A percentile compares a stretch with the other conserved stretches of the same genome.
Conservation (phyloP, 1,139 yeast species). For the Candida mesenterica region DNA sequence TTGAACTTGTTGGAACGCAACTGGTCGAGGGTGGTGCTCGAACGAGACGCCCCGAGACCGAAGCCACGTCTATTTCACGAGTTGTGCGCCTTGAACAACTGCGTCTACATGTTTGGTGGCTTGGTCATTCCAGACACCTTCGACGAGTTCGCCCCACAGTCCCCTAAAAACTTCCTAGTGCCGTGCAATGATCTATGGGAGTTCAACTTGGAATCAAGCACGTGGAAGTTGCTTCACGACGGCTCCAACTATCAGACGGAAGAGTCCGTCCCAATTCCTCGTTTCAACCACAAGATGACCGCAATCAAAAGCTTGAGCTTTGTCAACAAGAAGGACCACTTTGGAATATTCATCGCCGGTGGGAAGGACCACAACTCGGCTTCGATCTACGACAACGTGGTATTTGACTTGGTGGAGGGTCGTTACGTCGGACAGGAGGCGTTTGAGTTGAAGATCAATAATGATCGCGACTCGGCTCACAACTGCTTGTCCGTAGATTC, state of each 20-base stretch:
- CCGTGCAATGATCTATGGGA: slow-evolving; percentile 69
- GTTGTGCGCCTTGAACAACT: slow-evolving; percentile 46
- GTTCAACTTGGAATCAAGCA: slow-evolving; percentile 48
- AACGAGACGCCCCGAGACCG: slow-evolving; percentile 31
- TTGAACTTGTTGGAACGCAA: slow-evolving; percentile 54
- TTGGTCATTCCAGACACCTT: slow-evolving; percentile 28
- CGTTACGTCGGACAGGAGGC: slow-evolving; percentile 39
- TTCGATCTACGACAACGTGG: slow-evolving; percentile 41
- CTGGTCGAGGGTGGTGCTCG: slow-evolving; percentile 47
- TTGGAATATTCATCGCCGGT: slow-evolving; percentile 59
- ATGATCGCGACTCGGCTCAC: slow-evolving; percentile 19
- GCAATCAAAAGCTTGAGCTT: slow-evolving; percentile 40
- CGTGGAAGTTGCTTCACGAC: slow-evolving; percentile 53
- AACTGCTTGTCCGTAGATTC: slow-evolving; percentile 31
- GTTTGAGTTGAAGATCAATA: slow-evolving; percentile 24
- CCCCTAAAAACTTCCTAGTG: slow-evolving; percentile 24
- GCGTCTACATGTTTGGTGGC: slow-evolving; percentile 65
- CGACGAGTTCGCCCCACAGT: slow-evolving; percentile 5
- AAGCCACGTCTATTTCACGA: slow-evolving; percentile 61
- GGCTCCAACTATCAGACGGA: slow-evolving; percentile 28
- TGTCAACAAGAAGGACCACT: slow-evolving; percentile 46
- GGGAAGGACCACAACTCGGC: slow-evolving; percentile 51
- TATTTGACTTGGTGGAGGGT: slow-evolving; percentile 52
- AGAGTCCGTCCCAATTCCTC: slow-evolving; percentile 33
- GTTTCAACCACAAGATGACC: slow-evolving; percentile 57